A percentile compares a stretch with the other conserved stretches of the same genome.
Conservation (phyloP, 805 yeast genomes). For the Danielia reshetovae region DNA sequence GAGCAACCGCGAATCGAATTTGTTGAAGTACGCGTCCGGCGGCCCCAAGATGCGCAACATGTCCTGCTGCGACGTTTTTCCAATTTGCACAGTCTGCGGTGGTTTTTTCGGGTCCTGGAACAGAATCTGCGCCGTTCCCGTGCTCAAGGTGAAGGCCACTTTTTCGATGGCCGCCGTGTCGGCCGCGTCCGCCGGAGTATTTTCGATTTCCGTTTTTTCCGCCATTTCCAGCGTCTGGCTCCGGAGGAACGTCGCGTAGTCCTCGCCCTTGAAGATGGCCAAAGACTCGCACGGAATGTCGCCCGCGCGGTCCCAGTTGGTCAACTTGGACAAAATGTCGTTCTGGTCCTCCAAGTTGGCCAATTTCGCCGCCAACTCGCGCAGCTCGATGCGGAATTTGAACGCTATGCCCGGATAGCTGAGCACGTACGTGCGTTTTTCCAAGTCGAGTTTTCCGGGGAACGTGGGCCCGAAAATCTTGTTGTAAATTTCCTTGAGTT, state of each 20-base stretch:
- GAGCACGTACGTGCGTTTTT: slow-evolving; percentile 34
- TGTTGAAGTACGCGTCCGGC: slow-evolving; percentile 50
- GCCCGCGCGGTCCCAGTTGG: slow-evolving; percentile 28
- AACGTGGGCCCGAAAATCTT: slow-evolving; percentile 60
- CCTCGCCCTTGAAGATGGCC: slow-evolving; percentile 37
- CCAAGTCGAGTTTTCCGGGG: slow-evolving; percentile 41
- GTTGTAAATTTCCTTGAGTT: slow-evolving; percentile 47
- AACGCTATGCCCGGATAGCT: slow-evolving; percentile 58
- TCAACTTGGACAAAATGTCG: slow-evolving; percentile 22
- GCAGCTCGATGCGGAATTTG: slow-evolving; percentile 32
- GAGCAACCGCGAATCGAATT: slow-evolving; percentile 40
- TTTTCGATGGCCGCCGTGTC: slow-evolving; percentile 4
- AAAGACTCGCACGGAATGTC: slow-evolving; percentile 38
- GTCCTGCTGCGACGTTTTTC: slow-evolving; percentile 47
- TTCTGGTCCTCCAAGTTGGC: slow-evolving; percentile 15
- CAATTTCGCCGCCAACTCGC: slow-evolving; percentile 15
- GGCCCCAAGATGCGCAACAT: slow-evolving; percentile 48
- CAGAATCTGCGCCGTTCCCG: slow-evolving; percentile 22
- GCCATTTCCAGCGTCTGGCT: not conserved
- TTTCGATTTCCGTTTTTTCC: slow-evolving; percentile 8
- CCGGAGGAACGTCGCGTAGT: slow-evolving; percentile 26
- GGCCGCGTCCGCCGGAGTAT: too few relatives aligned
- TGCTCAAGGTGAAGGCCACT: slow-evolving; percentile 15
- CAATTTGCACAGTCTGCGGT: slow-evolving; percentile 22
- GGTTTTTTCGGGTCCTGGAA: slow-evolving; percentile 7